Percentiles rank a stretch among this genome's conserved stretches.
phyloP scores from a whole-genome alignment of 441 rosid species.

The Eugenia klotzschiana region DNA sequence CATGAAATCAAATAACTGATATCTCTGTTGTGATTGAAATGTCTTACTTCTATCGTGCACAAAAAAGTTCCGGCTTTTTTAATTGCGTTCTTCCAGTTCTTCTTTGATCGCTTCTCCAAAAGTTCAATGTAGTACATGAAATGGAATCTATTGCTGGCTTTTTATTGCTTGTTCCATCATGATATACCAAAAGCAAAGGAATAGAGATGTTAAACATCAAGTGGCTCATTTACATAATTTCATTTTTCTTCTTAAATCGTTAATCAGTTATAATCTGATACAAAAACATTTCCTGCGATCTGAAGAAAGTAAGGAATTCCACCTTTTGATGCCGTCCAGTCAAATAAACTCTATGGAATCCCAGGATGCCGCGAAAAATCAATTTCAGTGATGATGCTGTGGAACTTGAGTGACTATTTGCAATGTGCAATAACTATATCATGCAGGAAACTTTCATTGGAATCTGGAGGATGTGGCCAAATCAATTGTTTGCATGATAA shows the following conservation, averaged over 20 bases:
- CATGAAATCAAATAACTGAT: neutral
- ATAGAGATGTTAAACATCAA: neutral
- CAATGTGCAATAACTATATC: neutral
- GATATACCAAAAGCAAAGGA: neutral
- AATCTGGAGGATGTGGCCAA: constrained; percentile 78
- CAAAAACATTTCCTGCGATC: neutral
- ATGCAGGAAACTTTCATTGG: constrained; percentile 90
- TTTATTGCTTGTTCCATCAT: neutral
- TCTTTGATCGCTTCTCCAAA: neutral
- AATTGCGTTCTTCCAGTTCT: neutral
- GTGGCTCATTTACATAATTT: neutral
- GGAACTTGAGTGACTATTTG: neutral
- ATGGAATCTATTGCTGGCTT: neutral
- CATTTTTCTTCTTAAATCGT: neutral
- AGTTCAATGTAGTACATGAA: neutral
- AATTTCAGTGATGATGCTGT: neutral
- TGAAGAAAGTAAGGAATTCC: neutral
- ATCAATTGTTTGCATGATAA: constrained; percentile 80
- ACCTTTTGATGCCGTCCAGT: neutral
- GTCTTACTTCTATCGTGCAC: neutral
- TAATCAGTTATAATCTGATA: neutral
- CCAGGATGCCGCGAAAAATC: neutral
- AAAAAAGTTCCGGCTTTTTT: neutral
- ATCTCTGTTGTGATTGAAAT: neutral
- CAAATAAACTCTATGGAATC: neutral